Conservation (phyloP, 2,329 filamentous ascomycete genomes). For the Sodiomyces alkalinus region DNA sequence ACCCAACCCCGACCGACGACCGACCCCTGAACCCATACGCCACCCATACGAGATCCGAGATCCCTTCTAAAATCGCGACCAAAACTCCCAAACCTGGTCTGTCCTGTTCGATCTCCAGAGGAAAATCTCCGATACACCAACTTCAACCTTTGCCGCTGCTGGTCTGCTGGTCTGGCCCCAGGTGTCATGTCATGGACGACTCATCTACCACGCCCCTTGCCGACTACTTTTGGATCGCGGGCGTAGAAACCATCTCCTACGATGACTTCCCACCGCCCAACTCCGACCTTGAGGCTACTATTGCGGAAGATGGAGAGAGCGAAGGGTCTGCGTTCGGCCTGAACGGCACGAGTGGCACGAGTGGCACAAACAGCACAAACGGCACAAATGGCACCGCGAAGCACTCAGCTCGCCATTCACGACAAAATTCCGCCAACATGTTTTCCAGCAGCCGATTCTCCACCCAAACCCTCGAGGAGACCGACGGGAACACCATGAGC, state of each 20-base stretch:
- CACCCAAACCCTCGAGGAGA: constrained; percentile 40
- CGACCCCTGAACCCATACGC: too few species aligned
- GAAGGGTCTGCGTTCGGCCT: constrained; percentile 9
- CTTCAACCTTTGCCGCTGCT: neutral
- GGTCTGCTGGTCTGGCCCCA: too few species aligned
- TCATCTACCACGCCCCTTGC: constrained; percentile 49
- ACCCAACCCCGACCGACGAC: too few species aligned
- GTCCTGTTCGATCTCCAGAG: too few species aligned
- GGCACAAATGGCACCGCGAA: constrained; percentile 16
- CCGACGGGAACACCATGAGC: constrained; percentile 42
- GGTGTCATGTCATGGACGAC: constrained; percentile 40
- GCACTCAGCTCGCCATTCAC: constrained; percentile 39
- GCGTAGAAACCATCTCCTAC: constrained; percentile 52
- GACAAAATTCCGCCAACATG: constrained; percentile 43
- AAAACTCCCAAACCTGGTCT: too few species aligned
- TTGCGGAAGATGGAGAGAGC: constrained; percentile 47
- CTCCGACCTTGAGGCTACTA: constrained; percentile 38
- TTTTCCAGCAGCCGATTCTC: constrained; percentile 39
- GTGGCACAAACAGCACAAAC: constrained; percentile 12
- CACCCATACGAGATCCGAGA: too few species aligned
- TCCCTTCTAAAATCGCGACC: too few species aligned
- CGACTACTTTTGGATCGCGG: constrained; percentile 65
- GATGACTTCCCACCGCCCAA: constrained; percentile 32
- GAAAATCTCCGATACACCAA: constrained; percentile 2
- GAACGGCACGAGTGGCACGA: constrained; percentile 10